phyloP scores from a whole-genome alignment of 768 basidiomycete species.

The Russula virescens region DNA sequence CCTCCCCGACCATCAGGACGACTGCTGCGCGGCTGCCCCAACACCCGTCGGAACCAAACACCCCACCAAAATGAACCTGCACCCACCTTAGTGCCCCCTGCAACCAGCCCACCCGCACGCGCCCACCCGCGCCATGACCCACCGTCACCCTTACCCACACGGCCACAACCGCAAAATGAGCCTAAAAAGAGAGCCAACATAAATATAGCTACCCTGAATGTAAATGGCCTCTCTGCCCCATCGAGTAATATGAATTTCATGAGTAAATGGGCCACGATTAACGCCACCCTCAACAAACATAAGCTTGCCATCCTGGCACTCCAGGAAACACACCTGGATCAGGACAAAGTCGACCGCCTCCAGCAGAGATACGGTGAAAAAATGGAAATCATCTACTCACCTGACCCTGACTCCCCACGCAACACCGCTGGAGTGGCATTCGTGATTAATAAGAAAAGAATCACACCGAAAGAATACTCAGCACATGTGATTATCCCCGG shows the following conservation, averaged over 20 bases:
- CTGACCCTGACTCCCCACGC: neutral
- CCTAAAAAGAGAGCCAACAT: no score
- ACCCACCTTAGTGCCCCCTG: no score
- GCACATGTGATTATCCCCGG: neutral
- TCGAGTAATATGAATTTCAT: fast-evolving
- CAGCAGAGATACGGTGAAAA: neutral
- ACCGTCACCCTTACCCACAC: no score
- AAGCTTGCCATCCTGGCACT: neutral
- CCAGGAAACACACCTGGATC: neutral
- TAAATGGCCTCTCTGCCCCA: neutral
- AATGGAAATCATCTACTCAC: neutral
- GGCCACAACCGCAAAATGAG: no score
- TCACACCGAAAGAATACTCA: neutral
- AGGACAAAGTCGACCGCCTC: neutral
- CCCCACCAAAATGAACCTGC: no score
- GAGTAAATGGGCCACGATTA: neutral
- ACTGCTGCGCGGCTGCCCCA: no score
- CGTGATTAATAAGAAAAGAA: neutral
- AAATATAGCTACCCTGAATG: neutral
- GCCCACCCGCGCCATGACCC: no score
- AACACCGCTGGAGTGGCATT: neutral
- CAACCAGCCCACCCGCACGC: no score
- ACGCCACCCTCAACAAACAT: neutral
- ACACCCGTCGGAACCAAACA: no score
- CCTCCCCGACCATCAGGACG: no score